Evolutionary conservation across 2,329 filamentous ascomycete species (phyloP).

Genomic region (Trichoderma koningii): DNA sequence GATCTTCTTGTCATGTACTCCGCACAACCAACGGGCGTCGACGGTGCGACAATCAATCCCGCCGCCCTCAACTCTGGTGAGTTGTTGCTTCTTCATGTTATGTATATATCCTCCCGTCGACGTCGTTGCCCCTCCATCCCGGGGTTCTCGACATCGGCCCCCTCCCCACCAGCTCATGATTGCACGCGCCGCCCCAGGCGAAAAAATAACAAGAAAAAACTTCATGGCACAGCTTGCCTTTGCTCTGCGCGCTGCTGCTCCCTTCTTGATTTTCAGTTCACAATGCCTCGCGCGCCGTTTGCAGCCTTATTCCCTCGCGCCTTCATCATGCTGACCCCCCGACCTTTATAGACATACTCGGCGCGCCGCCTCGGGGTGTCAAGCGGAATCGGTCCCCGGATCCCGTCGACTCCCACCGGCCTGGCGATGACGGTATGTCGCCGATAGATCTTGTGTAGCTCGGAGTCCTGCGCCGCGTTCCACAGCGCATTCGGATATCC

Average conservation of each 20-base stretch:
- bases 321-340: conserved; percentile 35
- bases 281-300: conserved; percentile 21
- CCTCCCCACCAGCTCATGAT: conserved; percentile 14
- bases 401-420: conserved; percentile 52
- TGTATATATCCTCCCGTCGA: not conserved
- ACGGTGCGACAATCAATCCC: conserved; percentile 88
- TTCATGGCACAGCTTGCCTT: not conserved
- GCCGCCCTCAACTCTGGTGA: conserved; percentile 82
- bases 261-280: not conserved
- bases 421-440: conserved; percentile 75
- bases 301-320: not conserved
- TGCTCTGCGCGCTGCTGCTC: not conserved
- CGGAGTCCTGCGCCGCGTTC: conserved; percentile 41
- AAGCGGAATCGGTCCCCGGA: conserved; percentile 81
- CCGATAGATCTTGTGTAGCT: conserved; percentile 40
- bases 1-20: conserved; percentile 42
- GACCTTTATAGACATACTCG: conserved; percentile 49
- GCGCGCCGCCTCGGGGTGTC: conserved; percentile 64
- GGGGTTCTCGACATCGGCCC: not conserved
- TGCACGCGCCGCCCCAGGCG: not conserved
- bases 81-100: conserved; percentile 35
- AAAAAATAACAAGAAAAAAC: not conserved
- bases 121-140: conserved; percentile 24
- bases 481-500: conserved; percentile 31
- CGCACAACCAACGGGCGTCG: conserved; percentile 67